Evolutionary conservation across 441 rosid species (phyloP).

Genomic region (Corymbia citriodora): DNA sequence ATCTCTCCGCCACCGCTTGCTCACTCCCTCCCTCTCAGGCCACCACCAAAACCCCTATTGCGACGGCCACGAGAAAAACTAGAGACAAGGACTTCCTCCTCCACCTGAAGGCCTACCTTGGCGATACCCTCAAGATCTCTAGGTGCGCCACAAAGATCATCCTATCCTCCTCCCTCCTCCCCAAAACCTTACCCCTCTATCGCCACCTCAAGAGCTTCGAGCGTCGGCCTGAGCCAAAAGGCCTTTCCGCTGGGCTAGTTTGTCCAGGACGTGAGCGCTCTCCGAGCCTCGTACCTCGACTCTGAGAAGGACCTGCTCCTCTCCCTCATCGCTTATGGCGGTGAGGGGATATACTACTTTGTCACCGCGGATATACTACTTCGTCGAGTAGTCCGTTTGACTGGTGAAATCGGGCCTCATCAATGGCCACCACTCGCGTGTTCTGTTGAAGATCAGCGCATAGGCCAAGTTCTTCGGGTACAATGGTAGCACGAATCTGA

Average conservation of each 20-base stretch:
- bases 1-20: neutral
- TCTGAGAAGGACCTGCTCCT: conserved; percentile 34
- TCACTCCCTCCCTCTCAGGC: accelerated
- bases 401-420: conserved; percentile 68
- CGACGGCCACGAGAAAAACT: neutral
- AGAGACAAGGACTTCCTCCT: conserved; percentile 44
- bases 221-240: conserved; percentile 70
- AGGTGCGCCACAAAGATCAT: neutral
- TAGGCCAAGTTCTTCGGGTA: conserved; percentile 69
- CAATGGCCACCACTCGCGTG: conserved; percentile 27
- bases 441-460: conserved; percentile 33
- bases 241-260: conserved; percentile 85
- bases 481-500: conserved; percentile 49
- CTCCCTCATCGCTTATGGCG: conserved; percentile 52
- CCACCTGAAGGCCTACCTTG: accelerated
- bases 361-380: too few species aligned
- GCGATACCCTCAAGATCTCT: too few species aligned
- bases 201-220: conserved; percentile 60
- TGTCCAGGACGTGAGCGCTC: conserved; percentile 61
- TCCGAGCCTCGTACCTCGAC: conserved; percentile 32
- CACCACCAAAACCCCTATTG: neutral
- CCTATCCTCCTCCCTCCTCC: conserved; percentile 49
- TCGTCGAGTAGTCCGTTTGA: conserved; percentile 33
- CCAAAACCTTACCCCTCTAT: conserved; percentile 30
- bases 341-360: conserved; percentile 71